A percentile compares a stretch with the other conserved stretches of the same genome.
phyloP scores from a whole-genome alignment of 805 yeast genomes.

The Wickerhamiella australiensis region DNA sequence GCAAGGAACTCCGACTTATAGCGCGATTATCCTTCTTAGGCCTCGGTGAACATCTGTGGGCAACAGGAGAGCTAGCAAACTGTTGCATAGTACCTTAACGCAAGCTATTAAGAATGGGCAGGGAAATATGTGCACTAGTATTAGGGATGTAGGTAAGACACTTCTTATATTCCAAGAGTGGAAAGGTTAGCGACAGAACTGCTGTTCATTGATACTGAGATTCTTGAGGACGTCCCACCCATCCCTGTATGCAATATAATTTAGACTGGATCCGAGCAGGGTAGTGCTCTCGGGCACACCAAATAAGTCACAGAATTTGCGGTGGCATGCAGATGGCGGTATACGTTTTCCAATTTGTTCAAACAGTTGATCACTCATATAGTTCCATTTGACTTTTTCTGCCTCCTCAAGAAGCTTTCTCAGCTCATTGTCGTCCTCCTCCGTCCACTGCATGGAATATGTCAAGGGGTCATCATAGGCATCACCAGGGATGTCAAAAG shows the following conservation, averaged over 20 bases:
- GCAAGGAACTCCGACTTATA: no score
- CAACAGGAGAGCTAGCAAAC: no score
- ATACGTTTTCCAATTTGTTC: conserved; percentile 30
- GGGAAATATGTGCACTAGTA: no score
- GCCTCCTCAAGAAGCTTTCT: conserved; percentile 39
- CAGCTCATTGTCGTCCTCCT: conserved; percentile 37
- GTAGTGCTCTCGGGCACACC: conserved; percentile 43
- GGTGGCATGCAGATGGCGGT: conserved; percentile 43
- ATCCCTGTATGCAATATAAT: conserved; percentile 37
- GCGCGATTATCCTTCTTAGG: no score
- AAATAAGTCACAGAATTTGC: conserved; percentile 42
- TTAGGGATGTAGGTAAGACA: no score
- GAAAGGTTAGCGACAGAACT: background rate
- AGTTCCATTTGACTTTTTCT: conserved; percentile 50
- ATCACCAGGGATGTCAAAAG: conserved; percentile 17
- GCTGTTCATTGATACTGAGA: background rate
- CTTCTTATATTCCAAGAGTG: no score
- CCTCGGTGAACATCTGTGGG: no score
- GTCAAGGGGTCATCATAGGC: conserved; percentile 13
- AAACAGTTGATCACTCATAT: conserved; percentile 34
- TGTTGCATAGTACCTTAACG: no score
- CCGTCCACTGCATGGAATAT: conserved; percentile 26
- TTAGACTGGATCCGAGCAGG: conserved; percentile 38
- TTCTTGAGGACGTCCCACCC: conserved; percentile 33
- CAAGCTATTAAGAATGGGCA: no score